These are phyloP conservation scores for Neurospora sp. DNA, from an alignment of 495 filamentous ascomycete species.

Conservation along the genomic window DNA sequence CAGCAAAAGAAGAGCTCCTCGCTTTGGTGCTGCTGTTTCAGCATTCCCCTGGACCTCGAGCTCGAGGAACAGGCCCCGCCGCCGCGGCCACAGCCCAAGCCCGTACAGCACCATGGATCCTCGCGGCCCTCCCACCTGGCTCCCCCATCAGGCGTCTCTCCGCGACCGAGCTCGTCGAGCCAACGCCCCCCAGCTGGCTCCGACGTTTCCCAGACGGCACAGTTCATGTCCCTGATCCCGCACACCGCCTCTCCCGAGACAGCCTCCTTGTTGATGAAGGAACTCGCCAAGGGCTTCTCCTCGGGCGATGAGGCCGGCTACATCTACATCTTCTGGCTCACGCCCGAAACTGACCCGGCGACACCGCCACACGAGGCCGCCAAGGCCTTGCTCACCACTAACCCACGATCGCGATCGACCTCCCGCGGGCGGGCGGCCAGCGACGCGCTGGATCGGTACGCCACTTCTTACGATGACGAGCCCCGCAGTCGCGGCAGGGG, in stretches of 20 bases:
- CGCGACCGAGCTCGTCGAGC: conserved; percentile 12
- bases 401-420: conserved; percentile 25
- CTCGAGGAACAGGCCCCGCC: conserved; percentile 27
- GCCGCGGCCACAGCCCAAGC: conserved; percentile 28
- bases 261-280: conserved; percentile 54
- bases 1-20: conserved; percentile 20
- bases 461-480: conserved; percentile 17
- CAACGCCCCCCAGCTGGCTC: conserved; percentile 13
- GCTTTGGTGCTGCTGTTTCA: conserved; percentile 36
- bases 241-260: conserved; percentile 49
- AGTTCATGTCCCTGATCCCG: conserved; percentile 62
- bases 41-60: conserved; percentile 13
- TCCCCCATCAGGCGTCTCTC: not conserved
- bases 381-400: conserved; percentile 43
- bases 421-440: conserved; percentile 47
- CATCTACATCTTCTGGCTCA: conserved; percentile 97
- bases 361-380: conserved; percentile 49
- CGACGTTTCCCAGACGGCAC: conserved; percentile 33
- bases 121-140: conserved; percentile 10
- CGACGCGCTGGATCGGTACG: conserved; percentile 55
- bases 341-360: conserved; percentile 40
- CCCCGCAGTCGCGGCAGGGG: conserved; percentile 3
- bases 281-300: conserved; percentile 77
- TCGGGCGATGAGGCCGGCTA: conserved; percentile 74
- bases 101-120: conserved; percentile 26